Evolutionary conservation across 2,329 filamentous ascomycete species (phyloP).

Genomic region (Xylariaceae sp.): DNA sequence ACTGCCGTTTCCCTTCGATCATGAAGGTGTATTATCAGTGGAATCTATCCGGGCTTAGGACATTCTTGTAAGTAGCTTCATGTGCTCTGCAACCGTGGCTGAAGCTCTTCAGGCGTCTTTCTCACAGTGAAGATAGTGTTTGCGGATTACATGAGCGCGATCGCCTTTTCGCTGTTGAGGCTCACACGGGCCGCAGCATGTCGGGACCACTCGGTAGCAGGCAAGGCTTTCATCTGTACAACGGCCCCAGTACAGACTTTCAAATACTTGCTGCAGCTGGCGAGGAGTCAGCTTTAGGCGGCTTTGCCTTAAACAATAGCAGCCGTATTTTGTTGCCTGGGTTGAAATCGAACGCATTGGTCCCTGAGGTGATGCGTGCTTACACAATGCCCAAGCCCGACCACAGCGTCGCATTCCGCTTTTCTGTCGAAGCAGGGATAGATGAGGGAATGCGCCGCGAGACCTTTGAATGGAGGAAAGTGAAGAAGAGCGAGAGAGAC

Average conservation of each 20-base stretch:
- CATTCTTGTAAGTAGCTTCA: constrained; percentile 2
- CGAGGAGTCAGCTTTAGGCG: constrained; percentile 4
- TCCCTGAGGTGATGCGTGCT: constrained; percentile 12
- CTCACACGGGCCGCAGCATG: constrained; percentile 17
- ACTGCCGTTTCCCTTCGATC: constrained; percentile 21
- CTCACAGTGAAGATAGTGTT: constrained; percentile 4
- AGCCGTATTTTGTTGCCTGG: constrained; percentile 9
- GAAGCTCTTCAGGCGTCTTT: neutral
- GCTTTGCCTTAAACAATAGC: neutral
- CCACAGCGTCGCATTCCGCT: constrained; percentile 8
- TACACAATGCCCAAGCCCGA: constrained; percentile 3
- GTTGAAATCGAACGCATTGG: neutral
- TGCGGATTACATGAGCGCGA: constrained; percentile 9
- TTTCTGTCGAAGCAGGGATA: constrained; percentile 13
- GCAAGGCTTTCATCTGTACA: constrained; percentile 17
- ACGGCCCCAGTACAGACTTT: constrained; percentile 14
- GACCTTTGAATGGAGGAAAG: constrained; percentile 19
- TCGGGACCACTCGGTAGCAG: constrained; percentile 8
- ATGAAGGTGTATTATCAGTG: constrained; percentile 17
- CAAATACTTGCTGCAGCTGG: constrained; percentile 16
- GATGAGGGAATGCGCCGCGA: constrained; percentile 9
- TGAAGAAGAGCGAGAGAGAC: constrained; percentile 10
- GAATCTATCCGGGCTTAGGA: constrained; percentile 9
- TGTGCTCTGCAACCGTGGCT: neutral
- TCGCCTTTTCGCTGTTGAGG: constrained; percentile 15